Percentiles rank a stretch among this genome's conserved stretches.
These are phyloP conservation scores for Suillus tomentosus DNA, from an alignment of 768 basidiomycete species.

Conservation along the genomic window DNA sequence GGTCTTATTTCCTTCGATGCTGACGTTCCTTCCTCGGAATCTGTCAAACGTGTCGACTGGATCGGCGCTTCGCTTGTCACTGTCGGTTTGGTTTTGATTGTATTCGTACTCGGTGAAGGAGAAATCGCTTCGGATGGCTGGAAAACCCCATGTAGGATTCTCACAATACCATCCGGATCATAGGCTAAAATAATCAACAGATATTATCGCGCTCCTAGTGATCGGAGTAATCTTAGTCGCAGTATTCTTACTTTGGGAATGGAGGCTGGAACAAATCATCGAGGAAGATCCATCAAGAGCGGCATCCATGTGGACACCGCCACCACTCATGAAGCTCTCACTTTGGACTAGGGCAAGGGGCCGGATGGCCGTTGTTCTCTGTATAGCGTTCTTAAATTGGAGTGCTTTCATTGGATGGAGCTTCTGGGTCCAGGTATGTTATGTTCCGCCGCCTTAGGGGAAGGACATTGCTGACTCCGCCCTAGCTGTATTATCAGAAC, in stretches of 20 bases:
- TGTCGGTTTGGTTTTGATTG: conserved; percentile 63
- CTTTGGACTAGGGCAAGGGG: conserved; percentile 68
- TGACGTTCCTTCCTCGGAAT: conserved; percentile 46
- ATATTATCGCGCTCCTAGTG: conserved; percentile 72
- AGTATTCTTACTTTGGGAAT: conserved; percentile 68
- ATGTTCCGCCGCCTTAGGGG: conserved; percentile 24
- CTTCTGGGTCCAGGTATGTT: conserved; percentile 49
- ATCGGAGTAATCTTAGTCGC: conserved; percentile 57
- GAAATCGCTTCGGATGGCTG: conserved; percentile 60
- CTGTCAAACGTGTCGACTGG: conserved; percentile 68
- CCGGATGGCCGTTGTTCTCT: conserved; percentile 60
- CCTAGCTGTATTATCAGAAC: conserved; percentile 71
- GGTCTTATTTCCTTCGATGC: conserved; percentile 62
- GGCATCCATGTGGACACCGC: conserved; percentile 41
- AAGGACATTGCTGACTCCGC: conserved; percentile 2
- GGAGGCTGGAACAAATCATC: conserved; percentile 48
- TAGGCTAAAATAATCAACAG: conserved; percentile 35
- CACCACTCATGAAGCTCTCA: conserved; percentile 64
- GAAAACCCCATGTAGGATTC: conserved; percentile 53
- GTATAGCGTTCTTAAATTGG: conserved; percentile 67
- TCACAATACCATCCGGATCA: conserved; percentile 17
- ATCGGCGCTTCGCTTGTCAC: conserved; percentile 70
- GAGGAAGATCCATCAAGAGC: conserved; percentile 19
- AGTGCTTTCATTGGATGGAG: conserved; percentile 55
- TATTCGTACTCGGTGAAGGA: conserved; percentile 74